phyloP scores from a whole-genome alignment of 805 yeast species.

The Maudiozyma serrabonitensis region DNA sequence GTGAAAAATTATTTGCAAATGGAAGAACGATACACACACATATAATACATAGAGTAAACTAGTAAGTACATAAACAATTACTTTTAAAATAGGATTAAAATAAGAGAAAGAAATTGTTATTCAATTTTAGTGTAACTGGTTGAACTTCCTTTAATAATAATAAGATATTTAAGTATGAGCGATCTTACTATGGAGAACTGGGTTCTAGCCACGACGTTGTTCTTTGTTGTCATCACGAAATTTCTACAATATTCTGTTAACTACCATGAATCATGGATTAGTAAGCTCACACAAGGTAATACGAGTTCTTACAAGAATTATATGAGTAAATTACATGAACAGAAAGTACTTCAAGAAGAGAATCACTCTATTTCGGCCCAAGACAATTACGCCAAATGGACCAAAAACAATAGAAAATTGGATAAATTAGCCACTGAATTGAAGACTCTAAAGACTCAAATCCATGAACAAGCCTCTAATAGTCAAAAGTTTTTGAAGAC shows the following conservation, averaged over 20 bases:
- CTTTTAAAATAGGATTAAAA: no score
- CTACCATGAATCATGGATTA: conserved; percentile 18
- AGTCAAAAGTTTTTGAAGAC: conserved; percentile 10
- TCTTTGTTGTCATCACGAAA: conserved; percentile 15
- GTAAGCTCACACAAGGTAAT: conserved; percentile 3
- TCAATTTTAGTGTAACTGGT: no score
- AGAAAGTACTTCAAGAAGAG: conserved; percentile 39
- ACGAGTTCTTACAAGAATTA: conserved; percentile 26
- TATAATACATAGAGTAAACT: no score
- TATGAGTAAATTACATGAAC: conserved; percentile 33
- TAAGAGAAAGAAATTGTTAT: no score
- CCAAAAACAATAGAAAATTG: conserved; percentile 68
- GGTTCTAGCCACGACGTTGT: conserved; percentile 12
- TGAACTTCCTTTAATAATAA: no score
- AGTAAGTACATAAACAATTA: no score
- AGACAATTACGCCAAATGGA: conserved; percentile 94
- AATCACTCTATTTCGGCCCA: conserved; percentile 68
- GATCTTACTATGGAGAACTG: conserved; percentile 7
- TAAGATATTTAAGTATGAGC: not conserved
- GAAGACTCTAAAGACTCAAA: conserved; percentile 31
- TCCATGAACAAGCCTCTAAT: conserved; percentile 20
- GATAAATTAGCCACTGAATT: conserved; percentile 50
- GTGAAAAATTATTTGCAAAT: no score
- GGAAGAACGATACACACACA: no score
- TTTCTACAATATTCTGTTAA: conserved; percentile 16